These are phyloP conservation scores for Paramecium primaurelia DNA, from an alignment of 73 alveolate species.

Conservation along the genomic window DNA sequence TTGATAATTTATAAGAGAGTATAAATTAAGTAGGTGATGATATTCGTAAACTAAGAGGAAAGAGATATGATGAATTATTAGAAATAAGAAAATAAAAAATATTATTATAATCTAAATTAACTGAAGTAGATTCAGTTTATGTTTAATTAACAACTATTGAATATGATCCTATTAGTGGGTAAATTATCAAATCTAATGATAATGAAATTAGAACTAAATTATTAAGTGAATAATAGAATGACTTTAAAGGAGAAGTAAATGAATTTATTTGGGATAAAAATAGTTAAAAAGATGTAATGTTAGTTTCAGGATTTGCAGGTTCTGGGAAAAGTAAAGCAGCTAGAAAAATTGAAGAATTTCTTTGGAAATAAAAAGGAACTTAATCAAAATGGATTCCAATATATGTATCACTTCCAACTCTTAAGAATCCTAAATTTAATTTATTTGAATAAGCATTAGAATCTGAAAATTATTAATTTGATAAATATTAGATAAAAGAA, in stretches of 20 bases:
- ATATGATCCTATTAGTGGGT: neutral
- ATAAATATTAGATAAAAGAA: neutral
- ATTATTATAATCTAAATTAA: neutral
- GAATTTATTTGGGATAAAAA: neutral
- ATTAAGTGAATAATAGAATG: neutral
- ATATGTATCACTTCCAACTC: neutral
- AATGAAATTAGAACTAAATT: neutral
- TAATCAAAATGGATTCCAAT: neutral
- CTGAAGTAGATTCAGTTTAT: neutral
- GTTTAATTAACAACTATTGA: neutral
- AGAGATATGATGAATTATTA: neutral
- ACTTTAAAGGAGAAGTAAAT: neutral
- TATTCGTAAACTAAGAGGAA: neutral
- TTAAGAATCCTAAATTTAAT: neutral
- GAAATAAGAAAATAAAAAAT: neutral
- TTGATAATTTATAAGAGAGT: neutral
- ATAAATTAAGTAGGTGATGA: neutral
- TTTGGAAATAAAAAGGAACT: neutral
- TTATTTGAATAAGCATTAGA: neutral
- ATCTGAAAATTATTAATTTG: neutral
- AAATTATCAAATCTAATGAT: neutral
- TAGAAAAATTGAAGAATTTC: neutral
- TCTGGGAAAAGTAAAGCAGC: conserved; percentile 24
- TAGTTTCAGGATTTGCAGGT: neutral
- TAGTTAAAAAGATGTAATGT: neutral